Percentiles rank a stretch among this genome's conserved stretches.
Evolutionary conservation across 352 stramenopile genomes (phyloP).

Genomic region (Sclerospora graminicola): DNA sequence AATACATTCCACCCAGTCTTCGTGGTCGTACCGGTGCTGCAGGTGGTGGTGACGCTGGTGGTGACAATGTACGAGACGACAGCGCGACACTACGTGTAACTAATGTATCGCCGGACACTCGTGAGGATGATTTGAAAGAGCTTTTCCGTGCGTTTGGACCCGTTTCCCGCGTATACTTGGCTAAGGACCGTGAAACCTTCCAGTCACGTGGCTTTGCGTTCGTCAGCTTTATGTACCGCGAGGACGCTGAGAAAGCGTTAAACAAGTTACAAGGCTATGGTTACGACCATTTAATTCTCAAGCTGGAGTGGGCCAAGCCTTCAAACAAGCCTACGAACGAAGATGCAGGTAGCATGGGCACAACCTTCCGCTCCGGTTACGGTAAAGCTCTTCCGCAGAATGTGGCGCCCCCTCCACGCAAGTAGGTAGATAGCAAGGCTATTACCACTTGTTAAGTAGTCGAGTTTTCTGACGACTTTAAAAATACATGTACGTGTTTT

Average conservation of each 20-base stretch:
- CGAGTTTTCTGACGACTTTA: constrained; percentile 5
- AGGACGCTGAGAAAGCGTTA: constrained; percentile 94
- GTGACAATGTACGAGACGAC: constrained; percentile 38
- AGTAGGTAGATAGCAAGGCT: constrained; percentile 29
- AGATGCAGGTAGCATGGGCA: constrained; percentile 72
- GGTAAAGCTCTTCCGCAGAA: constrained; percentile 84
- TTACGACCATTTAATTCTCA: constrained; percentile 99
- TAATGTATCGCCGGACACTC: constrained; percentile 98
- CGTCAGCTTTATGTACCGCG: constrained; percentile 94
- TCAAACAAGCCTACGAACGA: constrained; percentile 77
- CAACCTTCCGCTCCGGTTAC: constrained; percentile 84
- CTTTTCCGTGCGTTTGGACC: constrained; percentile 96
- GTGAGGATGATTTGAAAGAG: constrained; percentile 96
- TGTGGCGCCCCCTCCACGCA: constrained; percentile 61
- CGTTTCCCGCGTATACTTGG: constrained; percentile 95
- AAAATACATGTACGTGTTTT: constrained; percentile 12
- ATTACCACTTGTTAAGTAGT: constrained; percentile 4
- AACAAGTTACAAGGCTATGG: constrained; percentile 95
- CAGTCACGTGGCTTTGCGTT: constrained; percentile 97
- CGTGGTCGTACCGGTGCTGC: constrained; percentile 38
- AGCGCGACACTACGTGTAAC: constrained; percentile 95
- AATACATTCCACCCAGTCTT: constrained; percentile 82
- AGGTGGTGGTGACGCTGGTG: constrained; percentile 20
- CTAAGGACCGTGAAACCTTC: constrained; percentile 97
- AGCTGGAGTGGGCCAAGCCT: constrained; percentile 99